These are phyloP conservation scores for Hymenoscyphus occultus DNA, from an alignment of 2,329 filamentous ascomycete genomes.

Conservation along the genomic window DNA sequence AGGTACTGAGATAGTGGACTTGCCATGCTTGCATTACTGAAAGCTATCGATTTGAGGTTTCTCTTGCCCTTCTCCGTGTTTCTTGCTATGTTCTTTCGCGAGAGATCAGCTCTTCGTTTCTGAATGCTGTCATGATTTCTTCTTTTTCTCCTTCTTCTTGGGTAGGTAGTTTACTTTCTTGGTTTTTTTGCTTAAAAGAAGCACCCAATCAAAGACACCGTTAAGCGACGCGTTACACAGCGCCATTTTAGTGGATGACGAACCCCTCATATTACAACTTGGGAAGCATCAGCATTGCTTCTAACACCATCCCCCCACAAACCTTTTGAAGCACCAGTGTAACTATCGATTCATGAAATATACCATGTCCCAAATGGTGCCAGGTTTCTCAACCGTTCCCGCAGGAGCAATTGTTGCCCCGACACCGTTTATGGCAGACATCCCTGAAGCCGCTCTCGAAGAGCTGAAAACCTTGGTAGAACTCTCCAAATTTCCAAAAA, in stretches of 20 bases:
- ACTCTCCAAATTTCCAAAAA: conserved; percentile 16
- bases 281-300: too few species aligned
- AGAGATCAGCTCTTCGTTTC: too few species aligned
- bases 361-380: background rate
- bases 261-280: too few species aligned
- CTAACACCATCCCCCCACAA: too few species aligned
- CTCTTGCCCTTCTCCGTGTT: background rate
- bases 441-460: background rate
- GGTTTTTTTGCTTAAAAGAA: too few species aligned
- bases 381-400: background rate
- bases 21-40: background rate
- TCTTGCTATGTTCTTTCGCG: background rate
- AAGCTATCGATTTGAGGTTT: background rate
- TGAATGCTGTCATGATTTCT: background rate
- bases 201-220: too few species aligned
- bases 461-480: conserved; percentile 7
- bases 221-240: too few species aligned
- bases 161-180: background rate
- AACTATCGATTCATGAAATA: too few species aligned
- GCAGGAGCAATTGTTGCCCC: background rate
- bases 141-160: background rate
- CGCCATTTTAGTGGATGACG: too few species aligned
- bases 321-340: too few species aligned
- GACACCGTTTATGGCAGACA: background rate
- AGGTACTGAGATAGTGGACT: background rate